Evolutionary conservation across 345 rosid species (phyloP), one percentile per base, ranked within the genome.

Genomic region (Eucalyptus erythrocorys): DNA sequence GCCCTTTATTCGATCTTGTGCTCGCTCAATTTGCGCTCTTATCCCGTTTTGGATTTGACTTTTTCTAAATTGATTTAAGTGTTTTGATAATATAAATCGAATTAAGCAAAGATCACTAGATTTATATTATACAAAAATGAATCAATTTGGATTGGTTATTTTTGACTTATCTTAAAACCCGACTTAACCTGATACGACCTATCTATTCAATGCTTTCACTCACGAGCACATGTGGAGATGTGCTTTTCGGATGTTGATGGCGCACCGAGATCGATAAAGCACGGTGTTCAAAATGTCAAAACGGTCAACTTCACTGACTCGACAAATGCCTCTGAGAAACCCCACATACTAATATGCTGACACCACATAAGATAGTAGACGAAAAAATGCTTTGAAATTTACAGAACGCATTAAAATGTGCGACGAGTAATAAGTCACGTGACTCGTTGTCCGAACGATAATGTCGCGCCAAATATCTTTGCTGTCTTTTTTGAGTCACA

Each of bases 1-100:
- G 0, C 0, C 0, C 0, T 51, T 51, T 51, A 51, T 7, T 50
- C 0, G 55, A 51, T 51, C 1, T 50, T 0, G 0, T 51, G 0
- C 8, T 51, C 1, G 2, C 24, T 17, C 24, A 51, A 0, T 51
- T 0, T 17, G 24, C 2, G 0, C 4, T 51, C 55, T 51, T 7
- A 19, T 51, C 4, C 1, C 0, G 0, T 51, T 51, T 51, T 51
- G 55, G 1, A 51, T 51, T 51, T 51, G 4, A 51, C 2, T 19
- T 51, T 51, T 51, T 51, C 0, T 51, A 51, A 51, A 19, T 51
- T 19, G 0, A 0, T 51, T 51, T 51, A 51, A 51, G 55, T 51
- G 4, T 19, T 51, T 51, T 7, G 24, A 0, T 7, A 19, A 51
- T 51, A 51, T 51, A 7, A 7, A 51, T 19, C 2, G 4, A 51